Conservation (phyloP, 345 rosid genomes). For the Gossypioides kirkii region DNA sequence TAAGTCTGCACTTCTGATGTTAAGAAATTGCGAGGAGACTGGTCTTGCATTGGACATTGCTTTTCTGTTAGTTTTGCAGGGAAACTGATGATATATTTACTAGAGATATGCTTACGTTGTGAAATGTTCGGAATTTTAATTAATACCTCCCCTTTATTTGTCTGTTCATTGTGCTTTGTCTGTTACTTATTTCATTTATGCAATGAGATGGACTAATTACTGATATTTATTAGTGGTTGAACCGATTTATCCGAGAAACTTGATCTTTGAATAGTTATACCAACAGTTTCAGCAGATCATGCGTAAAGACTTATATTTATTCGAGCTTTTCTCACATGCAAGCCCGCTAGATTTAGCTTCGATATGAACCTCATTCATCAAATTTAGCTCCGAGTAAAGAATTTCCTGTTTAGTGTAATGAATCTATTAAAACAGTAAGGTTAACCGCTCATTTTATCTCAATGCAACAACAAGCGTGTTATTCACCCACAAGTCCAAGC, state of each 20-base stretch:
- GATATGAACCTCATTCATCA: too few species aligned
- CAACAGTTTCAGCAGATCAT: too few species aligned
- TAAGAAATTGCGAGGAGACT: conserved; percentile 15
- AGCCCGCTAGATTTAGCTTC: too few species aligned
- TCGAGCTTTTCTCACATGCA: too few species aligned
- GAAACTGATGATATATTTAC: conserved; percentile 12
- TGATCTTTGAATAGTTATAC: too few species aligned
- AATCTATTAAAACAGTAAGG: too few species aligned
- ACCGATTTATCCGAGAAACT: too few species aligned
- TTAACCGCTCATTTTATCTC: too few species aligned
- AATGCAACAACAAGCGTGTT: neutral
- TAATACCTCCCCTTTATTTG: neutral
- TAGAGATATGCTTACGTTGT: conserved; percentile 10
- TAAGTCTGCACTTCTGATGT: conserved; percentile 13
- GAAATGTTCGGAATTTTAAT: conserved; percentile 12
- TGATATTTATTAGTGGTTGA: too few species aligned
- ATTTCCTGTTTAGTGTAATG: too few species aligned
- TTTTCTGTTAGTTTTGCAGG: conserved; percentile 17
- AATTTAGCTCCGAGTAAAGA: too few species aligned
- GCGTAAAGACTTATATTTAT: too few species aligned
- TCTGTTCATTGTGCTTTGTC: neutral
- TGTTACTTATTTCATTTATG: neutral
- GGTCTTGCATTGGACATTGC: neutral
- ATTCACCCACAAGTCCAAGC: conserved; percentile 23
- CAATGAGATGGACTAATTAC: neutral